Evolutionary conservation across 352 stramenopile genomes (phyloP).

Genomic region (Globisporangium cylindrosporum): DNA sequence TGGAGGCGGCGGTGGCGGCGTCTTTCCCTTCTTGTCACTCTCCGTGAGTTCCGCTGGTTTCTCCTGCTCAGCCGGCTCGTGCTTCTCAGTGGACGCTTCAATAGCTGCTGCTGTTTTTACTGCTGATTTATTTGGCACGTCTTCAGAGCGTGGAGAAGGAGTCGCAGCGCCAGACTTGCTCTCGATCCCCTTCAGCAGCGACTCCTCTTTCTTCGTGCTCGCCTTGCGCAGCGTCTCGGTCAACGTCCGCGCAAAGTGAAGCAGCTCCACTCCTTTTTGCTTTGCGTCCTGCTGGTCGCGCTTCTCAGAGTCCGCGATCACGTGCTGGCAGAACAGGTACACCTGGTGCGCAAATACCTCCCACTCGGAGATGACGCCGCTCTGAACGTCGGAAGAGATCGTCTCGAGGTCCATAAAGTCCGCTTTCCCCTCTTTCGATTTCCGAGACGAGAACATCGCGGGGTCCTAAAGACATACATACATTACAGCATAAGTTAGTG

Average conservation of each 20-base stretch:
- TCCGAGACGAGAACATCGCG: constrained; percentile 40
- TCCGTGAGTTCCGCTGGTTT: constrained; percentile 2
- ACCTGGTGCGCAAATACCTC: constrained; percentile 66
- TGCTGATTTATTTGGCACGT: background rate
- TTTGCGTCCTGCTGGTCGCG: constrained; percentile 50
- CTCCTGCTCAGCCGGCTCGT: background rate
- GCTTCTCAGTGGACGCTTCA: background rate
- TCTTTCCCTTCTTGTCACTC: background rate
- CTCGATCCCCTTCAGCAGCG: constrained; percentile 43
- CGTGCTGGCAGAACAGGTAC: constrained; percentile 70
- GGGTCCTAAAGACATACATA: constrained; percentile 26
- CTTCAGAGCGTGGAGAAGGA: constrained; percentile 3
- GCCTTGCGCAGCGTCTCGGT: constrained; percentile 71
- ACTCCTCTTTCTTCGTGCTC: constrained; percentile 63
- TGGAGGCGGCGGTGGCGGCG: background rate
- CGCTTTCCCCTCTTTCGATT: background rate
- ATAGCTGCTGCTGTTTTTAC: background rate
- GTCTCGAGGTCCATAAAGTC: constrained; percentile 49
- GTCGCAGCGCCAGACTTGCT: background rate
- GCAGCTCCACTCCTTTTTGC: constrained; percentile 70
- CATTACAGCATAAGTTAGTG: background rate
- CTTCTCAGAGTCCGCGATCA: constrained; percentile 58
- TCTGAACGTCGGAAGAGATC: constrained; percentile 39
- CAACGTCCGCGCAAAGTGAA: constrained; percentile 70
- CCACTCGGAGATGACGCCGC: constrained; percentile 53